A percentile compares a stretch with the other conserved stretches of the same genome.
These are phyloP conservation scores for Talaromyces sp. DNA, from an alignment of 2,329 filamentous ascomycete genomes.

Conservation along the genomic window DNA sequence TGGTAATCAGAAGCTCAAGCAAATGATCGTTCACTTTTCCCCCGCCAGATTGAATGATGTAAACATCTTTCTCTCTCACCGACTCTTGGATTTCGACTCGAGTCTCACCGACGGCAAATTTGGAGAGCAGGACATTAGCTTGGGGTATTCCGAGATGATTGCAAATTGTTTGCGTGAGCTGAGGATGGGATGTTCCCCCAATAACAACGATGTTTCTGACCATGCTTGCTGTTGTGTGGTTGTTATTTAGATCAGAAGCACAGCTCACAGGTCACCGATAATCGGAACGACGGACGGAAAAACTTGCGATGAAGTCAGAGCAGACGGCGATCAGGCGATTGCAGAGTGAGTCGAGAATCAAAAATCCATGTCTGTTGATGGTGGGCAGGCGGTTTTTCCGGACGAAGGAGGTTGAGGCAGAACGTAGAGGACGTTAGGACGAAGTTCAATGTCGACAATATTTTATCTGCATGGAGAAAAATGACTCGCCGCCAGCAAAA, in stretches of 20 bases:
- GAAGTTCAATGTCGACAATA: conserved; percentile 9
- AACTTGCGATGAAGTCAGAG: neutral
- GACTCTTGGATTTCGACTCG: conserved; percentile 95
- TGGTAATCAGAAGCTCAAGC: conserved; percentile 95
- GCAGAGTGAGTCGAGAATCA: neutral
- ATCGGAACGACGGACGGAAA: neutral
- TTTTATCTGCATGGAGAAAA: conserved; percentile 15
- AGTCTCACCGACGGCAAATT: conserved; percentile 94
- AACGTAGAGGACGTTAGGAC: neutral
- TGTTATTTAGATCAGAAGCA: conserved; percentile 12
- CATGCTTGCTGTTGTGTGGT: conserved; percentile 52
- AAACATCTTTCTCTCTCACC: conserved; percentile 96
- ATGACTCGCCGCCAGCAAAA: conserved; percentile 18
- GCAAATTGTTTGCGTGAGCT: conserved; percentile 82
- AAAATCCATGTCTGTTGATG: conserved; percentile 5
- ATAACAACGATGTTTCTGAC: conserved; percentile 94
- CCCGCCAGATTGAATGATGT: conserved; percentile 92
- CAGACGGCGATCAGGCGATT: neutral
- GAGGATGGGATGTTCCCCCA: conserved; percentile 87
- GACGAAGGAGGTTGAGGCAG: neutral
- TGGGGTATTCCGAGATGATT: conserved; percentile 81
- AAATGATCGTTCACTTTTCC: conserved; percentile 94
- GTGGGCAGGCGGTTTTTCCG: neutral
- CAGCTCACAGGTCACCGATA: conserved; percentile 16
- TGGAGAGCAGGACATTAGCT: conserved; percentile 77